Conservation (phyloP, 768 basidiomycete genomes). For the Amanita inopinata region DNA sequence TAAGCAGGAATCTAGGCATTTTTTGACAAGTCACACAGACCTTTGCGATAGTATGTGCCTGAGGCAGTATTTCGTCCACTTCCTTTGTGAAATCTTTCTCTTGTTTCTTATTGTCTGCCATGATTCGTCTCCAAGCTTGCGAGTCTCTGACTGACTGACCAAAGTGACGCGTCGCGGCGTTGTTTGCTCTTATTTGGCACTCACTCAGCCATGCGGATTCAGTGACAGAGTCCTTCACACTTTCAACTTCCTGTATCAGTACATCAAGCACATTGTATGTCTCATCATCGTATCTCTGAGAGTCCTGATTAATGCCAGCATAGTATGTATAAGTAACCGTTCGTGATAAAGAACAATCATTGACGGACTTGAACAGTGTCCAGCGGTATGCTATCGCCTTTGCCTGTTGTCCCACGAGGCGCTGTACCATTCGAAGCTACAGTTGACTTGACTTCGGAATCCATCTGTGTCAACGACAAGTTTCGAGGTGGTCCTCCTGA, state of each 20-base stretch:
- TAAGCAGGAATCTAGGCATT: constrained; percentile 9
- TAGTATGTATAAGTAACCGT: constrained; percentile 28
- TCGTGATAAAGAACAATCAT: constrained; percentile 28
- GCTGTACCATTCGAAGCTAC: constrained; percentile 7
- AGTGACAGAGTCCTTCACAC: neutral
- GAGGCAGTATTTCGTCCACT: constrained; percentile 65
- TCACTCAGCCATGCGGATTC: constrained; percentile 2
- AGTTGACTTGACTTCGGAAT: constrained; percentile 13
- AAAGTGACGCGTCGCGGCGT: constrained; percentile 58
- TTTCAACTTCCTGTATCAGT: constrained; percentile 14
- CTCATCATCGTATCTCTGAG: constrained; percentile 20
- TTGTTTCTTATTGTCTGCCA: constrained; percentile 78
- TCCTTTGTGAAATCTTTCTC: constrained; percentile 83
- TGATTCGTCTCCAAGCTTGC: constrained; percentile 34
- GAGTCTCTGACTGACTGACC: constrained; percentile 23
- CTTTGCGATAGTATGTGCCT: constrained; percentile 59
- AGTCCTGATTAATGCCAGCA: constrained; percentile 26
- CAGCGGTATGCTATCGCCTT: constrained; percentile 24
- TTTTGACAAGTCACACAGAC: constrained; percentile 29
- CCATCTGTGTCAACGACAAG: neutral
- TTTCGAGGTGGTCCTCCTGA: constrained; percentile 4
- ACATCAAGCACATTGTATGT: constrained; percentile 17
- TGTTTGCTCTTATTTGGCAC: constrained; percentile 30
- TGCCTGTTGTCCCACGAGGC: neutral
- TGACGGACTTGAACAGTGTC: constrained; percentile 38